phyloP scores from a whole-genome alignment of 768 basidiomycete genomes.

The Lactarius evosmus region DNA sequence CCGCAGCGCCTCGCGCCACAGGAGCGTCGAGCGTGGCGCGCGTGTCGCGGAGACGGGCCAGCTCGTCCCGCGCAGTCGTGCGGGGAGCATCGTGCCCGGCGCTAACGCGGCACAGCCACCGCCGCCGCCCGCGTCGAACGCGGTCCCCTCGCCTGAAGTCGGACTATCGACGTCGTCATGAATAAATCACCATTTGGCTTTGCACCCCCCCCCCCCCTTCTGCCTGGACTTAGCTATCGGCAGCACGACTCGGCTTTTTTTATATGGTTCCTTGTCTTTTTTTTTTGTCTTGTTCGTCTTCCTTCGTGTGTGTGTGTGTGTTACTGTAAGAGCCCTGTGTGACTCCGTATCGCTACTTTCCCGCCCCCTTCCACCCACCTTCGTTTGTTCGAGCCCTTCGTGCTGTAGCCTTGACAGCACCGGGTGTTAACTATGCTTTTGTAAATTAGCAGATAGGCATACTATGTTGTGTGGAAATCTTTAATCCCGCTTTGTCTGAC shows the following conservation, averaged over 20 bases:
- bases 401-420: background rate
- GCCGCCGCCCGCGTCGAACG: background rate
- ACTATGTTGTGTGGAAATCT: constrained; percentile 9
- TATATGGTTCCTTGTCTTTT: background rate
- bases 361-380: background rate
- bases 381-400: background rate
- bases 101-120: background rate
- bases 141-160: constrained; percentile 6
- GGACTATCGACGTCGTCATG: constrained; percentile 13
- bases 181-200: background rate
- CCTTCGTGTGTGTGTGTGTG: background rate
- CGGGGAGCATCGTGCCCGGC: constrained; percentile 23
- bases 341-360: background rate
- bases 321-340: background rate
- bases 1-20: constrained; percentile 48
- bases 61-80: constrained; percentile 40
- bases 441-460: constrained; percentile 22
- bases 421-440: constrained; percentile 16
- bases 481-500: constrained; percentile 2
- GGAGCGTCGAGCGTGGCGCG: constrained; percentile 59
- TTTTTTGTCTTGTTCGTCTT: background rate
- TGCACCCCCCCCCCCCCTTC: no score
- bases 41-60: constrained; percentile 68
- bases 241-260: background rate
- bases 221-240: no score